A percentile compares a stretch with the other conserved stretches of the same genome.
Conservation (phyloP, 352 stramenopile genomes). For the Globisporangium spiculum region DNA sequence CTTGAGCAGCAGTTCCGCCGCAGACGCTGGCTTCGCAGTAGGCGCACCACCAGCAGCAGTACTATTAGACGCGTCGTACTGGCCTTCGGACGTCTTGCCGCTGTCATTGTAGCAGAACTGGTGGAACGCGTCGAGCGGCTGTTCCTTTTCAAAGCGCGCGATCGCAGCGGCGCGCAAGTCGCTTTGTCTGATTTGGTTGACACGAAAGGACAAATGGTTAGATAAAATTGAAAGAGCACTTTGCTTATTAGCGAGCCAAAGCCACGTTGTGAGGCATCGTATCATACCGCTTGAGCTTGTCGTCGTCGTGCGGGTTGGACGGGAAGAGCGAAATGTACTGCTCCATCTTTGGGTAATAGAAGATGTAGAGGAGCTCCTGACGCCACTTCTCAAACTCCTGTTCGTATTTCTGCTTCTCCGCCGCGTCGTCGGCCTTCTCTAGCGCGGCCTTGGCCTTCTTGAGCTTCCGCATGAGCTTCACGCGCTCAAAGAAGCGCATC, state of each 20-base stretch:
- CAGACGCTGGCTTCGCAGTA: constrained; percentile 15
- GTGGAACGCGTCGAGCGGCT: constrained; percentile 59
- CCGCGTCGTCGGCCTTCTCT: constrained; percentile 38
- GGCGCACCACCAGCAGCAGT: background rate
- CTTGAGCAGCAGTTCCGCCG: constrained; percentile 56
- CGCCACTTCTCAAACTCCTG: constrained; percentile 45
- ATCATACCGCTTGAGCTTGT: constrained; percentile 37
- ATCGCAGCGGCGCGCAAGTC: constrained; percentile 46
- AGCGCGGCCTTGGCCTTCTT: constrained; percentile 49
- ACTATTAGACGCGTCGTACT: background rate
- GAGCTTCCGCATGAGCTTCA: constrained; percentile 84
- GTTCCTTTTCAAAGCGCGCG: constrained; percentile 51
- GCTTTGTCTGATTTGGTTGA: constrained; percentile 25
- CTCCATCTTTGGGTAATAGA: constrained; percentile 74
- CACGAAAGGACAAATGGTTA: background rate
- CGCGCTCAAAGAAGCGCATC: constrained; percentile 79
- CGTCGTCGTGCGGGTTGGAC: constrained; percentile 45
- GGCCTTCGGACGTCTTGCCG: constrained; percentile 21
- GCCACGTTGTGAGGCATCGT: background rate
- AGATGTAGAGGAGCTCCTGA: constrained; percentile 80
- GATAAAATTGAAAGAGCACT: background rate
- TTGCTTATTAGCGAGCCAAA: background rate
- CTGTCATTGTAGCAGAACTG: constrained; percentile 71
- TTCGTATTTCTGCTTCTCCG: constrained; percentile 34
- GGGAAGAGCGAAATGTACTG: constrained; percentile 73